A percentile compares a stretch with the other conserved stretches of the same genome.
phyloP scores from a whole-genome alignment of 192 early-diverging fungal genomes.

The Podila minutissima region DNA sequence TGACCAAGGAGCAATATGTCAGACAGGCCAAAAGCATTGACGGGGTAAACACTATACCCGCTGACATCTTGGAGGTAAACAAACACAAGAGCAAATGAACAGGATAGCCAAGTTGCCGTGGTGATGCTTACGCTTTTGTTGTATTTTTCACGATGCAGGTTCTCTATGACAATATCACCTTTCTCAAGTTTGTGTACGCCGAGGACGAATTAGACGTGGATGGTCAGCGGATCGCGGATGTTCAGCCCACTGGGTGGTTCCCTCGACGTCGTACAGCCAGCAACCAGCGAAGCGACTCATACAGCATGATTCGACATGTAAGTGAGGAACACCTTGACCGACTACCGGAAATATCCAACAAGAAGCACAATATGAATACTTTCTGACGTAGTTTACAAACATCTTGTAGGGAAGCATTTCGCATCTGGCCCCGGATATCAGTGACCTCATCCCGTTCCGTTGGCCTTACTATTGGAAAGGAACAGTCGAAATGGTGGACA shows the following conservation, averaged over 20 bases:
- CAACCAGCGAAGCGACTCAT: slow-evolving; percentile 44
- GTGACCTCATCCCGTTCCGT: slow-evolving; percentile 40
- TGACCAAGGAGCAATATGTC: slow-evolving; percentile 85
- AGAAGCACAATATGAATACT: not conserved
- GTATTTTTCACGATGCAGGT: slow-evolving; percentile 39
- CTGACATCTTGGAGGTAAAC: slow-evolving; percentile 77
- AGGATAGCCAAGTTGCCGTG: no score
- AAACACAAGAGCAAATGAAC: no score
- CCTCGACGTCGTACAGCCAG: slow-evolving; percentile 34
- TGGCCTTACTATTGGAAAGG: slow-evolving; percentile 54
- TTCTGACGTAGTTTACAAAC: not conserved
- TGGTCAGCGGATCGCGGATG: slow-evolving; percentile 39
- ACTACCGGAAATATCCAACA: no score
- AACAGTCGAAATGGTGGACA: slow-evolving; percentile 48
- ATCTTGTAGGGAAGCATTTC: slow-evolving; percentile 36
- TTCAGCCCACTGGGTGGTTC: slow-evolving; percentile 33
- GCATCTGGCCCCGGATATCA: slow-evolving; percentile 37
- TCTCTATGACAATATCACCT: slow-evolving; percentile 69
- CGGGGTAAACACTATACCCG: slow-evolving; percentile 67
- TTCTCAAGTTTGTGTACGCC: slow-evolving; percentile 63
- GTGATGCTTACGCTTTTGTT: no score
- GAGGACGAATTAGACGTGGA: slow-evolving; percentile 60
- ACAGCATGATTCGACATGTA: slow-evolving; percentile 56
- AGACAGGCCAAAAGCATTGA: slow-evolving; percentile 75
- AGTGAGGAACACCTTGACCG: not conserved